A percentile compares a stretch with the other conserved stretches of the same genome.
Evolutionary conservation across 768 basidiomycete genomes (phyloP).

Genomic region (Naganishia vaughanmartiniae): DNA sequence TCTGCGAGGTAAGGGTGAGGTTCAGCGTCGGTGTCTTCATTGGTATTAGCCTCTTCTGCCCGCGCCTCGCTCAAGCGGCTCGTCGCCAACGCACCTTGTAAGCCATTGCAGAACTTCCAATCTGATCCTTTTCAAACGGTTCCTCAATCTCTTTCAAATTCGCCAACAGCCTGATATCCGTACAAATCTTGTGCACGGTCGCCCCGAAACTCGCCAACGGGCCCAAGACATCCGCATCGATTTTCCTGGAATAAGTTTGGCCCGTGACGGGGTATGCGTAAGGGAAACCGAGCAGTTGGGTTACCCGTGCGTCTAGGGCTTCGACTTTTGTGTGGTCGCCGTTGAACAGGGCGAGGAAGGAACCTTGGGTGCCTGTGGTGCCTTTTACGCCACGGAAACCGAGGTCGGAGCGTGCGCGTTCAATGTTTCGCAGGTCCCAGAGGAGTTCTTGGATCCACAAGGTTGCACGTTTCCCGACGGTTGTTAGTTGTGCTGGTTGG

Average conservation of each 20-base stretch:
- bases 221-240: constrained; percentile 86
- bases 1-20: constrained; percentile 41
- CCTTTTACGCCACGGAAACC: constrained; percentile 99
- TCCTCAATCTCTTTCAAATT: constrained; percentile 99
- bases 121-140: constrained; percentile 97
- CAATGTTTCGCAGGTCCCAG: constrained; percentile 93
- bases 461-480: constrained; percentile 93
- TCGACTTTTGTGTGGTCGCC: constrained; percentile 95
- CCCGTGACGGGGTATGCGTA: constrained; percentile 97
- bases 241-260: constrained; percentile 97
- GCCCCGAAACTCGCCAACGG: constrained; percentile 84
- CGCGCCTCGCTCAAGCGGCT: not conserved
- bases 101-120: constrained; percentile 95
- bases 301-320: constrained; percentile 80
- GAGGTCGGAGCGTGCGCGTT: constrained; percentile 81
- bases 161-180: constrained; percentile 87
- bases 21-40: not conserved
- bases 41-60: not conserved
- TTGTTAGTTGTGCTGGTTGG: constrained; percentile 96
- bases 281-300: constrained; percentile 83
- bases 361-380: constrained; percentile 97
- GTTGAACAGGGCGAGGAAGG: constrained; percentile 88
- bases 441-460: constrained; percentile 97
- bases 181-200: constrained; percentile 96
- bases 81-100: constrained; percentile 63